These are phyloP conservation scores for Dissophora globulifera DNA, from an alignment of 192 early-diverging fungal genomes.

Conservation along the genomic window DNA sequence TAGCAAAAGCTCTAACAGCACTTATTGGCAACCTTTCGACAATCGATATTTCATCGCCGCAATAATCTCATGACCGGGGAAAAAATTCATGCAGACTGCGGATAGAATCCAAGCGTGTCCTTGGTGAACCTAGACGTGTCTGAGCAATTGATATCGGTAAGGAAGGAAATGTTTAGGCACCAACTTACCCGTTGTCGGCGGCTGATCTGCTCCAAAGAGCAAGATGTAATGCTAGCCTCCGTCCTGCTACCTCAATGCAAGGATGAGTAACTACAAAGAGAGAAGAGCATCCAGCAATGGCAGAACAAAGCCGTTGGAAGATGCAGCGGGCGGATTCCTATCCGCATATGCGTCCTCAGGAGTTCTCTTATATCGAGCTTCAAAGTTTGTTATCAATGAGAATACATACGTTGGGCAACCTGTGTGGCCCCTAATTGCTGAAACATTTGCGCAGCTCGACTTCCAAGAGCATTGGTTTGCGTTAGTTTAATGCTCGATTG, in stretches of 20 bases:
- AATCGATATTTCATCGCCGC: background rate
- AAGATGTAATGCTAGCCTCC: background rate
- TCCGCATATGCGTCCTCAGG: slow-evolving; percentile 14
- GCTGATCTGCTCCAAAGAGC: slow-evolving; percentile 9
- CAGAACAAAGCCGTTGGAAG: background rate
- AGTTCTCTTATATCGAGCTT: slow-evolving; percentile 1
- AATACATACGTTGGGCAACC: slow-evolving; percentile 6
- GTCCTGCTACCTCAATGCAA: slow-evolving; percentile 8
- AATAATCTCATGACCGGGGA: slow-evolving; percentile 9
- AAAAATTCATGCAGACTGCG: slow-evolving; percentile 5
- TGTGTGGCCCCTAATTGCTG: slow-evolving; percentile 5
- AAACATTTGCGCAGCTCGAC: slow-evolving; percentile 17
- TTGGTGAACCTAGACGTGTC: slow-evolving; percentile 7
- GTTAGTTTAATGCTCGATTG: background rate
- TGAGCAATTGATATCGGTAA: background rate
- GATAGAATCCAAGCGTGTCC: slow-evolving; percentile 8
- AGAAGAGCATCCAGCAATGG: slow-evolving; percentile 11
- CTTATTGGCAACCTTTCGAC: too few relatives aligned
- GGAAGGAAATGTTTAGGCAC: slow-evolving; percentile 4
- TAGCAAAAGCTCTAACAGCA: too few relatives aligned
- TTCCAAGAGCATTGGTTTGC: slow-evolving; percentile 15
- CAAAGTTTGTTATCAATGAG: slow-evolving; percentile 7
- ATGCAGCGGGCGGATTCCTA: slow-evolving; percentile 4
- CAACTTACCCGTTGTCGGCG: background rate
- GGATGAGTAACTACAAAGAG: background rate